Evolutionary conservation across 768 basidiomycete species (phyloP).

Genomic region (Chiua virens): DNA sequence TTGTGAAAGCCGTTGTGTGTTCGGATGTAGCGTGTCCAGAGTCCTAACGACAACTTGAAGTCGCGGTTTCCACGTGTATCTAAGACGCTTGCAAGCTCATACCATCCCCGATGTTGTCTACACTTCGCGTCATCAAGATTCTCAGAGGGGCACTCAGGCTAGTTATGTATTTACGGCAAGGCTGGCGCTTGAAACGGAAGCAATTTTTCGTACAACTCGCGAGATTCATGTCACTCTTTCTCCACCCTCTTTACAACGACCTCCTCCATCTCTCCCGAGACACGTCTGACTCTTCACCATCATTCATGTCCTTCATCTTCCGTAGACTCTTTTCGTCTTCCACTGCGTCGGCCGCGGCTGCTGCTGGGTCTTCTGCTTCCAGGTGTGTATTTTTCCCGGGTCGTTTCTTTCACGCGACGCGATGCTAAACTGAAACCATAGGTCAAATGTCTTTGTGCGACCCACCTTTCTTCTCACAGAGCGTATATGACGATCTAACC

Average conservation of each 20-base stretch:
- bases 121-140: too few species aligned
- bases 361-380: conserved; percentile 11
- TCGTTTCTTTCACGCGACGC: not conserved
- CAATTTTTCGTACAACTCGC: not conserved
- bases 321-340: conserved; percentile 48
- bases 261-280: conserved; percentile 18
- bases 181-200: not conserved
- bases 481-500: not conserved
- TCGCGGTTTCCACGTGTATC: too few species aligned
- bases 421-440: conserved; percentile 6
- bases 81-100: too few species aligned
- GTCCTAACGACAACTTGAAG: too few species aligned
- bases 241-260: conserved; percentile 24
- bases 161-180: too few species aligned
- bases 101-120: too few species aligned
- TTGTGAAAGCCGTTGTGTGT: too few species aligned
- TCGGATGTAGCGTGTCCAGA: too few species aligned
- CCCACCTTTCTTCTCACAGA: conserved; percentile 10
- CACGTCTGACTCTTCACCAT: conserved; percentile 10
- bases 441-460: conserved; percentile 34
- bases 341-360: conserved; percentile 36
- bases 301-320: conserved; percentile 49
- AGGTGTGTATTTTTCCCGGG: conserved; percentile 9
- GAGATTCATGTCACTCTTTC: conserved; percentile 19
- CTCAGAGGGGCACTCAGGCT: too few species aligned